Evolutionary conservation across 306 rosid genomes (phyloP), one percentile per base, ranked within the genome.

Genomic region (Ceratonia siliqua): DNA sequence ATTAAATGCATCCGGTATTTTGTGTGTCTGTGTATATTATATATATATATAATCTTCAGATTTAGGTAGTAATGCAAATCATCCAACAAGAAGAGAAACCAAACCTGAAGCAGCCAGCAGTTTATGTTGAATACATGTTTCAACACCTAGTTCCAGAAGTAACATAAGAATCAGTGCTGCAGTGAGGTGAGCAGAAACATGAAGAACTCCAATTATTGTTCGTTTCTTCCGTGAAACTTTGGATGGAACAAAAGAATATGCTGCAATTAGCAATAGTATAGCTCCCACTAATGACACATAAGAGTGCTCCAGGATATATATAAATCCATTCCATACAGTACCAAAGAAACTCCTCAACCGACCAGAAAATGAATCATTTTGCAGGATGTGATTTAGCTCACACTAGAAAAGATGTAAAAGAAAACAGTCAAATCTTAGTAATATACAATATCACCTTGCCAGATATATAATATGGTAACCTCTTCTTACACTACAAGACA

Each of bases 141-240:
- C 96, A 72, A 94, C 73, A 72, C 99, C 99, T 50, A 94, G 78
- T 85, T 94, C 99, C 80, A 94, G 83, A 72, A 94, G 96, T 75
- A 94, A 68, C 99, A 94, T 90, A 68, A 94, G 96, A 83, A 94
- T 85, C 75, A 94, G 82, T 62, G 99, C 96, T 27, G 99, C 90
- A 46, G 89, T 68, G 15, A 94, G 89, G 84, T 94, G 99, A 39
- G 99, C 96, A 67, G 92, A 90, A 70, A 94, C 95, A 86, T 94
- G 99, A 83, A 94, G 87, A 82, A 90, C 72, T 64, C 99, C 99
- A 57, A 94, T 74, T 14, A 86, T 68, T 58, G 80, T 80, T 42
- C 95, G 83, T 86, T 90, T 94, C 85, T 89, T 94, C 75, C 96
- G 83, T 61, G 99, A 90, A 53, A 89, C 73, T 87, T 88, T 92